phyloP scores from a whole-genome alignment of 768 basidiomycete species.

The Paxillus ammoniavirescens region DNA sequence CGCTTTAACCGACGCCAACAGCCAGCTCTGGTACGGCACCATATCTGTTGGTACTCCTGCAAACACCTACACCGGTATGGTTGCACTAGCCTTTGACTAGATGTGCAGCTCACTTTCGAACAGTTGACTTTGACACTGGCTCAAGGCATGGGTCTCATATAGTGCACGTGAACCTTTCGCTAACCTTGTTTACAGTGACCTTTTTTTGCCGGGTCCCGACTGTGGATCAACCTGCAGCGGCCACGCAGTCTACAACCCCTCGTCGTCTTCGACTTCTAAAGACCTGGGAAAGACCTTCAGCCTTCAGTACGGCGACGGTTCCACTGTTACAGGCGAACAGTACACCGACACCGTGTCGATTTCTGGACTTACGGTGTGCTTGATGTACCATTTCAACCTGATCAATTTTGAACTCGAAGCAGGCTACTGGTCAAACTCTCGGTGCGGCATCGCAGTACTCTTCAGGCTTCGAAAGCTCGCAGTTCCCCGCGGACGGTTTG shows the following conservation, averaged over 20 bases:
- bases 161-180: not conserved
- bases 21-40: conserved; percentile 9
- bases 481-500: conserved; percentile 18
- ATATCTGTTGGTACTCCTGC: conserved; percentile 14
- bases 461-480: not conserved
- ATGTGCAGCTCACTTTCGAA: not conserved
- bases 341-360: conserved; percentile 7
- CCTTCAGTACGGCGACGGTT: not conserved
- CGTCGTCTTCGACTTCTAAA: conserved; percentile 4
- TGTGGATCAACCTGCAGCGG: conserved; percentile 24
- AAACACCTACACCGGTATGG: not conserved
- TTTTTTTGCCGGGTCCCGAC: conserved; percentile 21
- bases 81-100: not conserved
- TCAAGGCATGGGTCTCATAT: conserved; percentile 3
- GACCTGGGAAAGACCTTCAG: not conserved
- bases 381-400: not conserved
- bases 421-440: conserved; percentile 10
- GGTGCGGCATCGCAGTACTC: conserved; percentile 6
- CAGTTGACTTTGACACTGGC: conserved; percentile 28
- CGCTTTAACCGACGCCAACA: not conserved
- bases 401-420: not conserved
- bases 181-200: conserved; percentile 19
- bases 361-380: conserved; percentile 8
- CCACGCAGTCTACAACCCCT: conserved; percentile 32
- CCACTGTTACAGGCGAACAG: not conserved